Percentiles rank a stretch among this genome's conserved stretches.
phyloP scores from a whole-genome alignment of 1,284 basidiomycete species.

The Mycosarcoma maydis region DNA sequence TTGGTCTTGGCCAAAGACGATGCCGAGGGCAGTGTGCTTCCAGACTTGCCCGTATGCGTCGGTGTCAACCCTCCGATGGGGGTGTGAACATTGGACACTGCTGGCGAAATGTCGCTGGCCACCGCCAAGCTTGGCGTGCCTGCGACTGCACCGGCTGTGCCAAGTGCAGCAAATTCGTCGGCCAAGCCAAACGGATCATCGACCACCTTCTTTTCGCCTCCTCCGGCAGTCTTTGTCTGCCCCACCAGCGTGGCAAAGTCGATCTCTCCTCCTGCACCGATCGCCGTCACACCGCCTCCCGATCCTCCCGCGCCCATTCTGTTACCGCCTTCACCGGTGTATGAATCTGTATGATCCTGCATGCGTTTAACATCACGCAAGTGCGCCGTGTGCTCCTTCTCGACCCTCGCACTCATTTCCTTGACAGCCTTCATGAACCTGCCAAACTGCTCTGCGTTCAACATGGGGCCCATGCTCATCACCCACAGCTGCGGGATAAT shows the following conservation, averaged over 20 bases:
- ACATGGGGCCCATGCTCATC: conserved; percentile 68
- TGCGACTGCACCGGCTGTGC: neutral
- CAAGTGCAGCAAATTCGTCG: conserved; percentile 25
- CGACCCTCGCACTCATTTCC: conserved; percentile 77
- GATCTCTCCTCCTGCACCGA: conserved; percentile 54
- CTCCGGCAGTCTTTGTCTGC: conserved; percentile 27
- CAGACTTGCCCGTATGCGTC: conserved; percentile 30
- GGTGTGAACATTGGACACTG: conserved; percentile 13
- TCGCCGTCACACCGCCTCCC: conserved; percentile 38
- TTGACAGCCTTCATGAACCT: conserved; percentile 69
- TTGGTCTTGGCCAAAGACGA: conserved; percentile 2
- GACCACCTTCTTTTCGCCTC: conserved; percentile 20
- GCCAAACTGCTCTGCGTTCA: conserved; percentile 87
- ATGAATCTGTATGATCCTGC: conserved; percentile 59
- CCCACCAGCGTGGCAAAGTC: conserved; percentile 64
- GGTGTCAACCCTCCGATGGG: conserved; percentile 34
- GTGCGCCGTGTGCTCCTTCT: conserved; percentile 77
- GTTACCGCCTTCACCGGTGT: conserved; percentile 11
- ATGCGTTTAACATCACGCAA: conserved; percentile 51
- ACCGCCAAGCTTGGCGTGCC: conserved; percentile 5
- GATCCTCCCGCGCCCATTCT: neutral
- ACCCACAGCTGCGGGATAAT: conserved; percentile 64
- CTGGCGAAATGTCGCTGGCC: conserved; percentile 33
- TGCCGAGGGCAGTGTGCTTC: neutral
- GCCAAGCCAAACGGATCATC: conserved; percentile 50